Conservation (phyloP, 768 basidiomycete genomes). For the Pleurotus ostreatus region DNA sequence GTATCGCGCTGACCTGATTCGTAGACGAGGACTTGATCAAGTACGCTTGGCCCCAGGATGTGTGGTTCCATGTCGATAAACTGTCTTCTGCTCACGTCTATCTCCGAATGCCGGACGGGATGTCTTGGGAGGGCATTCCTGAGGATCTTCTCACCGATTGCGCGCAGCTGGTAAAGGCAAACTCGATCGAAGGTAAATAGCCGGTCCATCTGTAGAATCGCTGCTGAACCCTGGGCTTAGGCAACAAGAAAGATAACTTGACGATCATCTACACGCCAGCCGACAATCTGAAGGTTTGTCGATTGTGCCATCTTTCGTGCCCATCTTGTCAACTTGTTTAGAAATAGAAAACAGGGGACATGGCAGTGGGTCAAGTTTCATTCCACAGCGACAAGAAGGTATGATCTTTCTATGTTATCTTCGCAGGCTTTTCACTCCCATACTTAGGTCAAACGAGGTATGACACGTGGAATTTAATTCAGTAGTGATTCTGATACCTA, state of each 20-base stretch:
- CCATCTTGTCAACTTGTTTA: not conserved
- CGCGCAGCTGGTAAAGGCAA: constrained; percentile 95
- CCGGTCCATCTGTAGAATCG: too few relatives aligned
- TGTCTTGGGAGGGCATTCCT: constrained; percentile 89
- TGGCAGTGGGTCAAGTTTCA: constrained; percentile 94
- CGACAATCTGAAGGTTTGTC: constrained; percentile 80
- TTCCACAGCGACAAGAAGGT: constrained; percentile 91
- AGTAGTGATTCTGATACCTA: not conserved
- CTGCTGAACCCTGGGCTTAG: constrained; percentile 33
- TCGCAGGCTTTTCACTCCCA: not conserved
- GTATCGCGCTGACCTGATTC: not conserved
- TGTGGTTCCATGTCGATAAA: constrained; percentile 98
- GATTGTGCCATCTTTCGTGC: not conserved
- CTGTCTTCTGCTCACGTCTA: constrained; percentile 97
- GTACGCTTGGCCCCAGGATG: constrained; percentile 85
- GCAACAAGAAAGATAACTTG: constrained; percentile 93
- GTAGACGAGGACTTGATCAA: constrained; percentile 94
- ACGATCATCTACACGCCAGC: constrained; percentile 94
- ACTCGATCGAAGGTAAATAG: constrained; percentile 84
- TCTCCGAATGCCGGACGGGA: constrained; percentile 78
- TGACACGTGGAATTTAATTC: not conserved
- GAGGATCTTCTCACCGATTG: constrained; percentile 75
- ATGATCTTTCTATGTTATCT: constrained; percentile 11
- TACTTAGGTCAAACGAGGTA: constrained; percentile 13
- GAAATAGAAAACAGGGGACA: constrained; percentile 90